phyloP scores from a whole-genome alignment of 768 basidiomycete species.

The Pleurotus eryngii region DNA sequence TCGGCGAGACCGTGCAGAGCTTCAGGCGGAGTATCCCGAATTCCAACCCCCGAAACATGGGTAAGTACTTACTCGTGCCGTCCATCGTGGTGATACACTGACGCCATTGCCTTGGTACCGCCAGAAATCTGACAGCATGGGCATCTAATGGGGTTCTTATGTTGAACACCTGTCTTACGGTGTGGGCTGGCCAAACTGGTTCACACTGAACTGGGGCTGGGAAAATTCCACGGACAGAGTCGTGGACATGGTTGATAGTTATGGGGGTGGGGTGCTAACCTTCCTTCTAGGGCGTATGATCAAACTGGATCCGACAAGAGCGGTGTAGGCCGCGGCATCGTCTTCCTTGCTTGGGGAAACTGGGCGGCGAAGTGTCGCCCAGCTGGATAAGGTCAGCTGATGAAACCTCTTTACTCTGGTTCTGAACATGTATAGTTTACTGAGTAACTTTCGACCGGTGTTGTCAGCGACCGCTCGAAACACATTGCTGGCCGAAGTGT shows the following conservation, averaged over 20 bases:
- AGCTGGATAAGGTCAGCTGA: conserved; percentile 61
- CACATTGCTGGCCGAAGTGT: no score
- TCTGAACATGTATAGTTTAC: background rate
- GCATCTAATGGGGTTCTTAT: conserved; percentile 85
- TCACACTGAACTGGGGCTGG: conserved; percentile 89
- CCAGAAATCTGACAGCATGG: conserved; percentile 77
- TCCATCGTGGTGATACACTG: background rate
- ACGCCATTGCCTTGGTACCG: conserved; percentile 7
- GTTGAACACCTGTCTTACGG: conserved; percentile 91
- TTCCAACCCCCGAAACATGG: conserved; percentile 83
- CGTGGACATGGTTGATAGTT: conserved; percentile 71
- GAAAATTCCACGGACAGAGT: conserved; percentile 84
- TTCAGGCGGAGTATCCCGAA: conserved; percentile 76
- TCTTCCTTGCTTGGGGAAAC: conserved; percentile 88
- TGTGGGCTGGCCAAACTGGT: conserved; percentile 67
- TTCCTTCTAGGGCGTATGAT: conserved; percentile 30
- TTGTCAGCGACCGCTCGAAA: conserved; percentile 44
- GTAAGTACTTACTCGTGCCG: conserved; percentile 39
- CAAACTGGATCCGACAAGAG: conserved; percentile 28
- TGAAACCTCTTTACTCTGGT: conserved; percentile 1
- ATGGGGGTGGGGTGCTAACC: conserved; percentile 72
- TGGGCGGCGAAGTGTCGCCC: conserved; percentile 80
- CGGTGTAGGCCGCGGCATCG: conserved; percentile 64
- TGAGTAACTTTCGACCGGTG: conserved; percentile 48
- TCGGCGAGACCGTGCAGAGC: conserved; percentile 87